A percentile compares a stretch with the other conserved stretches of the same genome.
These are phyloP conservation scores for Wickerhamiella shivajii DNA, from an alignment of 805 yeast genomes.

Conservation along the genomic window DNA sequence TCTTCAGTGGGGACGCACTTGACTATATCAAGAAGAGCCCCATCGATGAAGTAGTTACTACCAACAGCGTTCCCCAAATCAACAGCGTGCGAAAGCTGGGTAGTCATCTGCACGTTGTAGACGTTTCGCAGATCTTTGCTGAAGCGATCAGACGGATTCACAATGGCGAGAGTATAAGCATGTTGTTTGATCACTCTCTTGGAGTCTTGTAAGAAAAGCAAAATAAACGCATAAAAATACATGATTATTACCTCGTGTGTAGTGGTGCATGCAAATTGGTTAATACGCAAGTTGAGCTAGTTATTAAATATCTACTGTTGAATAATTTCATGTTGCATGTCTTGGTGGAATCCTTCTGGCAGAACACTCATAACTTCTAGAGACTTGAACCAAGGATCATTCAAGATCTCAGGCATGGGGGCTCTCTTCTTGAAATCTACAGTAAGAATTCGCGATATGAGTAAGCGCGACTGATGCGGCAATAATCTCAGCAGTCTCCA, in stretches of 20 bases:
- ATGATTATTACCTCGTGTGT: too few species aligned
- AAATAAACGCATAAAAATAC: neutral
- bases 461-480: constrained; percentile 48
- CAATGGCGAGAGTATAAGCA: constrained; percentile 90
- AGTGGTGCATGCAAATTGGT: too few species aligned
- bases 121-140: constrained; percentile 75
- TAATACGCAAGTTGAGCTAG: too few species aligned
- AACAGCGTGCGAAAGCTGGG: constrained; percentile 38
- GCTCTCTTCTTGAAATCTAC: constrained; percentile 46
- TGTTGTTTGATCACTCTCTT: constrained; percentile 68
- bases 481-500: constrained; percentile 54
- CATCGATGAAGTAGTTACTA: constrained; percentile 74
- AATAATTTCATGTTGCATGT: constrained; percentile 1
- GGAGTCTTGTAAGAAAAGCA: constrained; percentile 4
- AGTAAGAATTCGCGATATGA: constrained; percentile 52
- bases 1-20: constrained; percentile 84
- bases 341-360: constrained; percentile 6
- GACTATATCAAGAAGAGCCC: constrained; percentile 48
- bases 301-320: neutral
- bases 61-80: constrained; percentile 82
- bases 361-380: constrained; percentile 29
- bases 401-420: constrained; percentile 39
- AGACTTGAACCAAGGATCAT: constrained; percentile 41
- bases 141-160: constrained; percentile 94
- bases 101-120: constrained; percentile 61